phyloP scores from a whole-genome alignment of 1,284 basidiomycete genomes.

The Amylostereum chailletii region DNA sequence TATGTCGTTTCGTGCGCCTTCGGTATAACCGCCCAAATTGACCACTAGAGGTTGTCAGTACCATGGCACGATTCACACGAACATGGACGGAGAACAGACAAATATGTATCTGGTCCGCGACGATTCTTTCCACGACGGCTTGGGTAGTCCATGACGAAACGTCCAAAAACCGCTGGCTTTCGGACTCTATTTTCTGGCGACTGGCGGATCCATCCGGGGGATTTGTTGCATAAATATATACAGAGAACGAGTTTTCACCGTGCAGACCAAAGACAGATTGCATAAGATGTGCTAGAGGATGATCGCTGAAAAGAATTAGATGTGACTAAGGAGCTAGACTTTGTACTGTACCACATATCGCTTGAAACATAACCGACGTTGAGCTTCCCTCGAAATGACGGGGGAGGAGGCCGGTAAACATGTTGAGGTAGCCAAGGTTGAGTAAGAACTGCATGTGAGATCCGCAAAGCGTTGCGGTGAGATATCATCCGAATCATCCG shows the following conservation, averaged over 20 bases:
- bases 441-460: conserved; percentile 38
- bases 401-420: conserved; percentile 44
- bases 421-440: conserved; percentile 40
- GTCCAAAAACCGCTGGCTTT: conserved; percentile 40
- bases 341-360: conserved; percentile 37
- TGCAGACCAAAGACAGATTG: conserved; percentile 52
- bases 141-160: conserved; percentile 38
- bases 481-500: conserved; percentile 47
- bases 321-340: conserved; percentile 4
- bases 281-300: conserved; percentile 57
- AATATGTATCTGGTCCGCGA: conserved; percentile 45
- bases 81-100: conserved; percentile 20
- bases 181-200: conserved; percentile 41
- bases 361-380: conserved; percentile 54
- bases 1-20: conserved; percentile 54
- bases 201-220: conserved; percentile 43
- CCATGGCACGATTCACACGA: conserved; percentile 3
- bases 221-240: conserved; percentile 49
- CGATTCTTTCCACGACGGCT: conserved; percentile 34
- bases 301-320: conserved; percentile 29
- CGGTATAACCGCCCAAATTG: conserved; percentile 59
- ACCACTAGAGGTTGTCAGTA: conserved; percentile 26
- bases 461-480: conserved; percentile 48
- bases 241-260: conserved; percentile 33
- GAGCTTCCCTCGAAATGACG: conserved; percentile 33